A percentile compares a stretch with the other conserved stretches of the same genome.
phyloP scores from a whole-genome alignment of 2,329 filamentous ascomycete species.

The Talaromyces sp. region DNA sequence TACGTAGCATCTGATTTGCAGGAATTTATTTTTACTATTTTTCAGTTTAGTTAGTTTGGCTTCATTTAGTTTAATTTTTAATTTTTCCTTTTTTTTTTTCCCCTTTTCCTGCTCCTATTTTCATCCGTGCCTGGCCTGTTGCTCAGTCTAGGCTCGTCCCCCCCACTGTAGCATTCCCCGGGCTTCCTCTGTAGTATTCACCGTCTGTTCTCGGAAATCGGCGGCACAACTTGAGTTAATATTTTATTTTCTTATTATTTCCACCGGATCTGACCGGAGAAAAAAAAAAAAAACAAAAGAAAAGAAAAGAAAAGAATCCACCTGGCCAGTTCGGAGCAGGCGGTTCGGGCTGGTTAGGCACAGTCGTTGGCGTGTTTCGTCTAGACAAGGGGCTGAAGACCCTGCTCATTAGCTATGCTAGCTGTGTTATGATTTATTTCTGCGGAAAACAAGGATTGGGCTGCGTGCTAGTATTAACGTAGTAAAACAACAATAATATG shows the following conservation, averaged over 20 bases:
- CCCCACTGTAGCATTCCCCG: neutral
- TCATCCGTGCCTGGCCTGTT: neutral
- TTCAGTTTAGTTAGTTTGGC: neutral
- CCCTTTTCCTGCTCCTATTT: slow-evolving; percentile 3
- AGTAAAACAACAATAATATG: neutral
- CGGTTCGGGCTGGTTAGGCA: neutral
- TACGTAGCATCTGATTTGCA: neutral
- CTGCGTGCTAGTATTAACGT: too few relatives aligned
- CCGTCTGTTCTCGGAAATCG: neutral
- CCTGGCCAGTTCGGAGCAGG: neutral
- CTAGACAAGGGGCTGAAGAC: neutral
- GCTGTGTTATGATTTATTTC: too few relatives aligned
- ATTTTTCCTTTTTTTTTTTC: slow-evolving; percentile 10
- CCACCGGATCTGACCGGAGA: too few relatives aligned
- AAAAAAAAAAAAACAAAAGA: too few relatives aligned
- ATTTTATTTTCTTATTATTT: too few relatives aligned
- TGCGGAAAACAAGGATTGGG: too few relatives aligned
- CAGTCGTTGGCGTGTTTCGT: neutral
- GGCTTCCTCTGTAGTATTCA: neutral
- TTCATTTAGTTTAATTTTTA: slow-evolving; percentile 9
- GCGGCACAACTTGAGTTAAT: neutral
- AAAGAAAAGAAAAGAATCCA: too few relatives aligned
- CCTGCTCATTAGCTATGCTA: neutral
- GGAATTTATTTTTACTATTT: neutral
- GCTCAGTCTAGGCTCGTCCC: neutral